Percentiles rank a stretch among this genome's conserved stretches.
phyloP scores from a whole-genome alignment of 2,329 filamentous ascomycete species.

The Sarocladiaceae sp. region DNA sequence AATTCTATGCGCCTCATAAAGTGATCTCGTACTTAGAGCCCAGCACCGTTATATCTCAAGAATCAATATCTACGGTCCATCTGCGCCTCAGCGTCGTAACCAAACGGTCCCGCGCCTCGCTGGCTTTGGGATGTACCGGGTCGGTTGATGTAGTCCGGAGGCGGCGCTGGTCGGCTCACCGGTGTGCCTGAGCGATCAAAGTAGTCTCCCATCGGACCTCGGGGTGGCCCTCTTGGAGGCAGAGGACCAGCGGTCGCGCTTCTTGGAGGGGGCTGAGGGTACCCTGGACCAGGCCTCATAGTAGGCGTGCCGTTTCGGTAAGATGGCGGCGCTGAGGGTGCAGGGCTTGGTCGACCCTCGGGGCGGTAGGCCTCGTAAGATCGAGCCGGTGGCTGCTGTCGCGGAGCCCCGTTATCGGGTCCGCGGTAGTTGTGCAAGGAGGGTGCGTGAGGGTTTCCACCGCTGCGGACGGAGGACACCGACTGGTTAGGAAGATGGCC shows the following conservation, averaged over 20 bases:
- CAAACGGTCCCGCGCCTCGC: slow-evolving; percentile 24
- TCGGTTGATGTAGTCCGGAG: slow-evolving; percentile 15
- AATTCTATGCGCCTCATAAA: slow-evolving; percentile 6
- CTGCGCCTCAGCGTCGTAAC: slow-evolving; percentile 32
- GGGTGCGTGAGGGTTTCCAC: neutral
- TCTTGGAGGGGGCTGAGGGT: slow-evolving; percentile 17
- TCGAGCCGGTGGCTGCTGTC: slow-evolving; percentile 11
- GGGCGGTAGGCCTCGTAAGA: slow-evolving; percentile 25
- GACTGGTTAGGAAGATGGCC: slow-evolving; percentile 4
- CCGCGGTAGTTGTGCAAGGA: slow-evolving; percentile 20
- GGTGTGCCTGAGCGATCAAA: slow-evolving; percentile 16
- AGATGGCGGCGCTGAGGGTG: slow-evolving; percentile 22
- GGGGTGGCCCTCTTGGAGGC: slow-evolving; percentile 23
- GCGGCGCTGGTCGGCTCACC: slow-evolving; percentile 16
- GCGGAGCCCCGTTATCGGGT: slow-evolving; percentile 11
- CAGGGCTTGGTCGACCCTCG: slow-evolving; percentile 26
- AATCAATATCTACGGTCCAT: slow-evolving; percentile 20
- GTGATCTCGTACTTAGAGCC: neutral
- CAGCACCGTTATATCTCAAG: slow-evolving; percentile 1
- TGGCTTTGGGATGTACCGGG: slow-evolving; percentile 15
- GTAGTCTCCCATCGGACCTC: neutral
- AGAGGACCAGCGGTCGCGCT: slow-evolving; percentile 36
- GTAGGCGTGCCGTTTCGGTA: slow-evolving; percentile 17
- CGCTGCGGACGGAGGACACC: slow-evolving; percentile 1
- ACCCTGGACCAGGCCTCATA: slow-evolving; percentile 19